A percentile compares a stretch with the other conserved stretches of the same genome.
These are phyloP conservation scores for Kuraishia hungarica DNA, from an alignment of 805 yeast genomes.

Conservation along the genomic window DNA sequence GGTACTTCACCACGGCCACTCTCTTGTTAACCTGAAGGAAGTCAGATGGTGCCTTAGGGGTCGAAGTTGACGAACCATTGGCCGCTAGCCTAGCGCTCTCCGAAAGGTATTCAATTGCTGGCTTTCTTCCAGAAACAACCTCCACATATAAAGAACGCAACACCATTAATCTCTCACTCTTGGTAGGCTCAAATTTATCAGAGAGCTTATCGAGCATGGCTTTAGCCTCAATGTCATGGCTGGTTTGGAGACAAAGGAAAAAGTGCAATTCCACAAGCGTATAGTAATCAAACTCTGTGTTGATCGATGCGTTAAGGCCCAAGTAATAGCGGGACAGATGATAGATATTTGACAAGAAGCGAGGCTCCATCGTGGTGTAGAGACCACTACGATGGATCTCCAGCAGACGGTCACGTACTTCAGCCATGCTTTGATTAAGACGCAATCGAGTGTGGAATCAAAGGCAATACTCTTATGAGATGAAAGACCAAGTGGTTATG, in stretches of 20 bases:
- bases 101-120: constrained; percentile 28
- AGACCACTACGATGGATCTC: constrained; percentile 39
- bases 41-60: constrained; percentile 20
- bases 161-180: constrained; percentile 47
- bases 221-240: constrained; percentile 66
- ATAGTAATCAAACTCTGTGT: constrained; percentile 38
- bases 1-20: constrained; percentile 21
- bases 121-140: constrained; percentile 34
- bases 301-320: constrained; percentile 20
- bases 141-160: constrained; percentile 50
- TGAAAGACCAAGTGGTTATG: too few relatives aligned
- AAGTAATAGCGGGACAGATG: constrained; percentile 30
- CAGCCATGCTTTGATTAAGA: not conserved
- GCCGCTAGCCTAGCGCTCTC: constrained; percentile 9
- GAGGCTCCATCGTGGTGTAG: constrained; percentile 42
- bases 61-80: constrained; percentile 13
- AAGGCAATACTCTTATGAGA: not conserved
- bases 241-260: constrained; percentile 50
- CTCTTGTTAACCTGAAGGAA: constrained; percentile 29
- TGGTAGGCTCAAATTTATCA: constrained; percentile 52
- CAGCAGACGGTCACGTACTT: constrained; percentile 34
- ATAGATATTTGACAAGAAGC: constrained; percentile 28
- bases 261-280: constrained; percentile 66
- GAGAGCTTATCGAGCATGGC: constrained; percentile 50
- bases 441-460: not conserved